Base-by-base conservation (phyloP, 306 rosid species). In the Crotalaria pallida region DNA sequence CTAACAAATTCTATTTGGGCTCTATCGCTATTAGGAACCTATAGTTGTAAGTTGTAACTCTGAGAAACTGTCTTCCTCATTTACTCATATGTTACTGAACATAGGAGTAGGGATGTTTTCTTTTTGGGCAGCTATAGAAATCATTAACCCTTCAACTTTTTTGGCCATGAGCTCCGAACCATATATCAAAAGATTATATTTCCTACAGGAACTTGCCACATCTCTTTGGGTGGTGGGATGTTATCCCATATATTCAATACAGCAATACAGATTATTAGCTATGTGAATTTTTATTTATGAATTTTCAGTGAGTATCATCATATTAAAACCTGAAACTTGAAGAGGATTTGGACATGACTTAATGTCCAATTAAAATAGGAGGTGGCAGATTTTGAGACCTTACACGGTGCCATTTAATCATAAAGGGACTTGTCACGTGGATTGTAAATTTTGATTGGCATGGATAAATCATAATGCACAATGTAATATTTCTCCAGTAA, bases 221-320 rank as follows among this genome's bases (percentile, higher is more conserved):
- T 86, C 81, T 77, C 84, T 86, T 76, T 75, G 88, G 47, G 84
- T 86, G 18, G 80, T 83, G 26, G 91, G 91, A 41, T 86, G 88
- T 74, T 83, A 83, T 70, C 83, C 84, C 8, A 79, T 76, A 57
- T 83, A 81, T 72, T 2, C 31, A 31, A 31, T 24, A 43, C 77
- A 73, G 79, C 82, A 66, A 73, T 41, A 55, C 68, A 73, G 71
- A 33, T 23, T 23, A n/a, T 16, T 19, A 63, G 48, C 48, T 55
- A 43, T 44, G 11, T 58, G 18, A 41, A 8, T 52, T 47, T 47
- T 56, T 19, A 18, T 64, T 48, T 41, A 29, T 47, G 65, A 80
- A 12, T 51, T 81, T 71, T 44, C 58, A 31, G 31, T 22, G 48
- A 27, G 44, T 61, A 1, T 13, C 57, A 33, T 77, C 67, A 44